These are phyloP conservation scores for Trametes gibbosa DNA, from an alignment of 768 basidiomycete species.

Conservation along the genomic window DNA sequence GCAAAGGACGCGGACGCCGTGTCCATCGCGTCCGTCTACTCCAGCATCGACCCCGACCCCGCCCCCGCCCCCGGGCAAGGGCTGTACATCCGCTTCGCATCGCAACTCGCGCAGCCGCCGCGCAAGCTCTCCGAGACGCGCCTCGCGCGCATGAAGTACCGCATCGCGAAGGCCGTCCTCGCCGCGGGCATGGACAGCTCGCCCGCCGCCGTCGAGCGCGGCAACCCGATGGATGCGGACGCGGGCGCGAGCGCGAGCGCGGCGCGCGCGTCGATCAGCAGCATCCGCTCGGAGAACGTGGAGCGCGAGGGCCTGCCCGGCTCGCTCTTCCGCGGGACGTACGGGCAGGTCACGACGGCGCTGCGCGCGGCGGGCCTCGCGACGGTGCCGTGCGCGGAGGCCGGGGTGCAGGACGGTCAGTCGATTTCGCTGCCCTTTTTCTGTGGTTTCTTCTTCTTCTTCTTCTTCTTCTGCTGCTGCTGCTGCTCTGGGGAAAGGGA, in stretches of 20 bases:
- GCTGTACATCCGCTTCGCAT: slow-evolving; percentile 27
- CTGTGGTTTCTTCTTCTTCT: no score
- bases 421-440: no score
- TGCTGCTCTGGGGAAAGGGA: neutral
- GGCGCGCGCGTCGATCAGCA: slow-evolving; percentile 14
- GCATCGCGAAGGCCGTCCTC: slow-evolving; percentile 37
- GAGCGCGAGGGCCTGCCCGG: slow-evolving; percentile 21
- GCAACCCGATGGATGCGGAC: slow-evolving; percentile 14
- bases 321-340: slow-evolving; percentile 41
- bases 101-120: slow-evolving; percentile 17
- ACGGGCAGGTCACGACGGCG: slow-evolving; percentile 42
- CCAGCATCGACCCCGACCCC: no score
- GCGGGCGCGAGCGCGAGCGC: neutral
- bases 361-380: slow-evolving; percentile 37
- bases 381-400: slow-evolving; percentile 31
- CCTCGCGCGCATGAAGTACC: slow-evolving; percentile 31
- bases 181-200: slow-evolving; percentile 41
- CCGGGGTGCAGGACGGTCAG: slow-evolving; percentile 33
- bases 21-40: no score
- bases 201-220: slow-evolving; percentile 17
- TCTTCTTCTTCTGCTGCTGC: no score
- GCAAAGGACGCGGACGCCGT: neutral
- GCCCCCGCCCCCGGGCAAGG: slow-evolving; percentile 1
- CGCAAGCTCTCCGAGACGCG: slow-evolving; percentile 23
- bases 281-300: slow-evolving; percentile 20